Percentiles rank a stretch among this genome's conserved stretches.
phyloP scores from a whole-genome alignment of 441 rosid species.

The Euphorbia schlechtendalii region DNA sequence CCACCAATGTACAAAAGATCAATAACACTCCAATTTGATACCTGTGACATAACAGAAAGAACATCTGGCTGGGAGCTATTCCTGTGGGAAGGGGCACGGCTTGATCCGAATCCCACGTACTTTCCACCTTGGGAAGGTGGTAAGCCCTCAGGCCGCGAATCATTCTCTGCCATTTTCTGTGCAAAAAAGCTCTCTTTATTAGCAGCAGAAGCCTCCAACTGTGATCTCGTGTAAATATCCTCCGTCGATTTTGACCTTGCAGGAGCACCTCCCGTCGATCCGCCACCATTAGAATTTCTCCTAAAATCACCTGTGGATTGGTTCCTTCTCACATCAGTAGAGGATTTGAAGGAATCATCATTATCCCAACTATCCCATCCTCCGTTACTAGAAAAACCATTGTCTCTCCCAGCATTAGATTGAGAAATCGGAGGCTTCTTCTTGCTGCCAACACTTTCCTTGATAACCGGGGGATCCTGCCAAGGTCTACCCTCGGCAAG shows the following conservation, averaged over 20 bases:
- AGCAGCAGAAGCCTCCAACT: conserved; percentile 85
- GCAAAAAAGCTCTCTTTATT: conserved; percentile 77
- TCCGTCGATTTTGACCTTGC: conserved; percentile 72
- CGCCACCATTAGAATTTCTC: conserved; percentile 16
- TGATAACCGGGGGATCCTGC: conserved; percentile 76
- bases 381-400: conserved; percentile 28
- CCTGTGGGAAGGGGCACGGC: conserved; percentile 53
- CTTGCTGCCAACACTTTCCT: conserved; percentile 46
- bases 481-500: conserved; percentile 81
- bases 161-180: conserved; percentile 63
- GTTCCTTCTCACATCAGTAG: conserved; percentile 67
- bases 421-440: conserved; percentile 59
- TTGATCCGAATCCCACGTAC: conserved; percentile 92
- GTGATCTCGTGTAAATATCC: conserved; percentile 62
- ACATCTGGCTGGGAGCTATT: conserved; percentile 57
- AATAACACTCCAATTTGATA: too few relatives aligned
- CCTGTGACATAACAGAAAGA: conserved; percentile 78
- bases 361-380: conserved; percentile 95
- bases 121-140: conserved; percentile 95
- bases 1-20: background rate
- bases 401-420: conserved; percentile 28
- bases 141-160: conserved; percentile 68
- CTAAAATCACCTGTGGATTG: conserved; percentile 73
- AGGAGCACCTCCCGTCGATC: conserved; percentile 33
- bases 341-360: conserved; percentile 55